Evolutionary conservation across 2,329 filamentous ascomycete species (phyloP), one percentile per base, ranked within the genome.

Genomic region (Chaetomium strumarium): DNA sequence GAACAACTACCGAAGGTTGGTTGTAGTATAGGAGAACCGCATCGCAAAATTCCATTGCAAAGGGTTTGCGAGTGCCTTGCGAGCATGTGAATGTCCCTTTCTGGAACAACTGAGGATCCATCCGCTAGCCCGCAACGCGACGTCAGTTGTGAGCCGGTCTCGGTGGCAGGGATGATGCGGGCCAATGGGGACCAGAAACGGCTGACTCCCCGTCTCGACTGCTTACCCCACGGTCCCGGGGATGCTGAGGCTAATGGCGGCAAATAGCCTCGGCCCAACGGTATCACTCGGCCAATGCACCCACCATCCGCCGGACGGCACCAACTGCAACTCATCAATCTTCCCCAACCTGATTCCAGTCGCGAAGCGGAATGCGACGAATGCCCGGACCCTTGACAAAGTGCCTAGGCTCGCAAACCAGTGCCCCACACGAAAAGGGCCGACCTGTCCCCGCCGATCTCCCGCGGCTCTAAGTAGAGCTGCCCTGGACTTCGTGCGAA

Each of bases 251-350:
- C 47, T 56, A 58, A 55, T 53, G 57, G 47, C 55, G 56, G 56
- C 54, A 58, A 57, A 58, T 60, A 60, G 55, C 60, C 60, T 63
- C 61, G 61, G 60, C 59, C 60, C 53, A 53, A 56, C 53, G 54
- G 54, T 54, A 47, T 55, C 49, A 54, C 53, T 60, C 57, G 60
- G 48, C 59, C 49, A 61, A 43, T 52, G 60, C 52, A 52, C 48
- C 57, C 44, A 42, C 50, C 36, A 45, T 29, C 38, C 34, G 11
- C 11, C 33, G 13, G 33, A 34, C 11, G 13, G 33, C 33, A 34
- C 33, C 13, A 34, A 12, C 33, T 5, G 33, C 13, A 34, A 11
- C 13, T 12, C 12, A 33, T 33, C 10, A 11, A 34, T 11, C 33
- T 31, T 50, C 31, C 44, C 34, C 14, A 8, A 13, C 10, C 16